Base-by-base conservation (phyloP, 2,329 filamentous ascomycete species). In the Xylariaceae sp. region DNA sequence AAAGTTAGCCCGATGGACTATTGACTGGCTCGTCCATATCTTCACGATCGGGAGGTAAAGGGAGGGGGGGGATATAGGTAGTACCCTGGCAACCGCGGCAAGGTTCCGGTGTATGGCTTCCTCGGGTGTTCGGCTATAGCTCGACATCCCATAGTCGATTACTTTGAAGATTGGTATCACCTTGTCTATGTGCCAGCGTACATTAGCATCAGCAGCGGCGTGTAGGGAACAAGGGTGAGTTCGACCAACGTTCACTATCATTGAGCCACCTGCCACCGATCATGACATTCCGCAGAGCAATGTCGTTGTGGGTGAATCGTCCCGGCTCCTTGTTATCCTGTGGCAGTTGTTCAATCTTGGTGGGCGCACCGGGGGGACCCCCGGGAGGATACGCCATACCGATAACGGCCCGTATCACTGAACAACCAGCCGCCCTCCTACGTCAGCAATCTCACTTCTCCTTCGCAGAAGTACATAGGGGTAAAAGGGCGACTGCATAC, bases 131-230 rank as follows among this genome's bases (percentile, higher is more conserved):
- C 17, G 9, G 4, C 6, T n/a, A 2, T 30, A 4, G 17, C 11
- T 1, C 4, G 12, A 15, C 2, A 18, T 12, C 9, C 42, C 42
- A 18, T 41, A 44, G 28, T 44, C 42, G n/a, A 44, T 44, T n/a
- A 44, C 3, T 15, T 32, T 34, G 26, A 44, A 18, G n/a, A 34
- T 28, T 9, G 34, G 38, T 17, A 17, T 18, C 9, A 16, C 2
- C n/a, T n/a, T 21, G 23, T 44, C 42, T 44, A 13, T 44, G 9
- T n/a, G n/a, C n/a, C 16, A 9, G 5, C n/a, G 13, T 12, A 3
- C 24, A 23, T 5, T 14, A 21, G 38, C n/a, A 38, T 34, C 21
- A 9, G 6, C 7, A 23, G 9, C n/a, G 5, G 6, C 11, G 21
- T 7, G 11, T 7, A 11, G 11, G 21, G 6, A 24, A 24, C 7